Conservation (phyloP, 2,329 filamentous ascomycete species). For the Phaeosphaeria sp. region DNA sequence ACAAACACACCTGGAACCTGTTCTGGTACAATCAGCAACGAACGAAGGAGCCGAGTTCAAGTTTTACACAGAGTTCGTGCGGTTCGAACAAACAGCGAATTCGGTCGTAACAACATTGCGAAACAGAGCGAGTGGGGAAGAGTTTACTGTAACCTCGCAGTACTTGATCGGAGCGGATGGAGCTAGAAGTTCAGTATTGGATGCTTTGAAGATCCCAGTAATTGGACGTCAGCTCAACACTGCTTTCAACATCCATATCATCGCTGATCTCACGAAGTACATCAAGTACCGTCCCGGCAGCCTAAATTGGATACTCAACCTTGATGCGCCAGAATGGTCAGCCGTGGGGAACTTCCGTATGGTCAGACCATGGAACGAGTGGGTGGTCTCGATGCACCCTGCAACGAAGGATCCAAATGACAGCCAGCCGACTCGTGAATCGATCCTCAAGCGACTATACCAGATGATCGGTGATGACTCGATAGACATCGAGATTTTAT, state of each 20-base stretch:
- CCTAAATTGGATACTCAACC: constrained; percentile 67
- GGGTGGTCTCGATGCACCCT: constrained; percentile 45
- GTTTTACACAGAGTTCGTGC: not conserved
- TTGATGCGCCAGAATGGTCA: constrained; percentile 54
- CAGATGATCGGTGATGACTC: constrained; percentile 16
- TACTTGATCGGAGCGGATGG: constrained; percentile 69
- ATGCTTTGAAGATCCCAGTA: constrained; percentile 56
- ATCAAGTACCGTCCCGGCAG: constrained; percentile 62
- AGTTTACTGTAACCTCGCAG: constrained; percentile 59
- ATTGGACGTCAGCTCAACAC: constrained; percentile 55
- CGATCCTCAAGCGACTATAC: constrained; percentile 9
- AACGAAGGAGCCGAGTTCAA: not conserved
- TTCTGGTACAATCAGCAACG: constrained; percentile 42
- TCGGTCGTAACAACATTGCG: constrained; percentile 27
- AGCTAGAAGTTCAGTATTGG: constrained; percentile 55
- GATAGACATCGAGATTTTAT: constrained; percentile 8
- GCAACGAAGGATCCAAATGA: constrained; percentile 5
- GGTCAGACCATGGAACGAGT: constrained; percentile 70
- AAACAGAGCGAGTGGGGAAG: constrained; percentile 43
- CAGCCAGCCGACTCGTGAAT: not conserved
- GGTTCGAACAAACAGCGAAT: not conserved
- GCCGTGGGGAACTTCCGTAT: constrained; percentile 54
- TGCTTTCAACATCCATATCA: constrained; percentile 59
- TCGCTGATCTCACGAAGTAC: constrained; percentile 59
- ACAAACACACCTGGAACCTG: constrained; percentile 53